Conservation (phyloP, 2,329 filamentous ascomycete genomes). For the Pseudocercospora cruenta region DNA sequence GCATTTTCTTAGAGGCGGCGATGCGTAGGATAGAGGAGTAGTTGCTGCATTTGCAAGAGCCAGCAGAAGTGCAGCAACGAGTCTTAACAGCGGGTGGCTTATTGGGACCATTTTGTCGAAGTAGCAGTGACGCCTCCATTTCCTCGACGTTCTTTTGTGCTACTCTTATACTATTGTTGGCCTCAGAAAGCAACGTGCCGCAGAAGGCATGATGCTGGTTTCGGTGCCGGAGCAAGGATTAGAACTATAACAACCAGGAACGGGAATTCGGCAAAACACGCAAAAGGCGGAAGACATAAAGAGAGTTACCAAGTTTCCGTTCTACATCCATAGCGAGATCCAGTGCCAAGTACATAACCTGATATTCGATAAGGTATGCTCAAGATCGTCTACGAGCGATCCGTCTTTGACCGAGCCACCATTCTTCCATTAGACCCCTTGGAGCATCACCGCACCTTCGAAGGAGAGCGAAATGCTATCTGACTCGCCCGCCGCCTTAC, state of each 20-base stretch:
- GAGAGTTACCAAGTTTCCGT: not conserved
- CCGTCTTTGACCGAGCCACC: not conserved
- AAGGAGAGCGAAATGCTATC: constrained; percentile 31
- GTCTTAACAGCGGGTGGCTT: no score
- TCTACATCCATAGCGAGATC: not conserved
- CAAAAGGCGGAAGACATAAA: not conserved
- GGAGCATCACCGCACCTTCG: constrained; percentile 19
- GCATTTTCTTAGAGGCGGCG: no score
- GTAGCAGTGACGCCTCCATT: not conserved
- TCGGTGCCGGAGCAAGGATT: not conserved
- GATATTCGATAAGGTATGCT: not conserved
- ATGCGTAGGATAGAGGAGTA: no score
- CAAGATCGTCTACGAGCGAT: not conserved
- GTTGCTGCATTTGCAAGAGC: no score
- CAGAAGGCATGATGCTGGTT: not conserved
- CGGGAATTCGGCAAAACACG: not conserved
- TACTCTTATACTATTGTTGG: not conserved
- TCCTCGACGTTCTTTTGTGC: not conserved
- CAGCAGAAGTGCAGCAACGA: no score
- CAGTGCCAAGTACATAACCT: not conserved
- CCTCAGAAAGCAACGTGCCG: not conserved
- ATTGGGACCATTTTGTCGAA: not conserved
- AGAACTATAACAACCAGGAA: not conserved
- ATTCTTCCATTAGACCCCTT: not conserved
- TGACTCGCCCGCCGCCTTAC: constrained; percentile 30